Percentiles rank a stretch among this genome's conserved stretches.
Evolutionary conservation across 2,329 filamentous ascomycete species (phyloP).

Genomic region (Sporothrix luriei): DNA sequence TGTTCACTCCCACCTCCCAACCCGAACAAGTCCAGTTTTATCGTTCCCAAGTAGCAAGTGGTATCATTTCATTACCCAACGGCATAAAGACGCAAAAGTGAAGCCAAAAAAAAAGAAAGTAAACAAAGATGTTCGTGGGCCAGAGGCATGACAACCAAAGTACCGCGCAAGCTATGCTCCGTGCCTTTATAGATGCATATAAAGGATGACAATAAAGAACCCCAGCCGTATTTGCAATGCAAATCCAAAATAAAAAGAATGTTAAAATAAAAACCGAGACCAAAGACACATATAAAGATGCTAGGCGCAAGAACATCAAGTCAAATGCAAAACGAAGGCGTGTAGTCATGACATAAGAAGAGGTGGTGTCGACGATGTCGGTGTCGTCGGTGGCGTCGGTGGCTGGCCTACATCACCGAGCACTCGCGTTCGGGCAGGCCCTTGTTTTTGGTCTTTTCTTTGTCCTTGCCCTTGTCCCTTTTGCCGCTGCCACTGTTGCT

Average conservation of each 20-base stretch:
- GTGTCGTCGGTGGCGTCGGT: background rate
- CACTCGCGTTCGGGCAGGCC: slow-evolving; percentile 43
- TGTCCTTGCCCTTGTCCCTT: slow-evolving; percentile 36
- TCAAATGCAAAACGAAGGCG: background rate
- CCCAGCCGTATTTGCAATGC: background rate
- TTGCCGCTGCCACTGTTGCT: background rate
- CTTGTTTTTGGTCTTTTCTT: slow-evolving; percentile 36
- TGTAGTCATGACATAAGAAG: background rate
- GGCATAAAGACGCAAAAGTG: background rate
- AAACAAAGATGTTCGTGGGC: background rate
- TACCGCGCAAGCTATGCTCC: slow-evolving; percentile 22
- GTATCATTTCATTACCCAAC: slow-evolving; percentile 19
- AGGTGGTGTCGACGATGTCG: background rate
- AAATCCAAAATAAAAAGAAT: background rate
- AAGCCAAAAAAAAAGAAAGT: background rate
- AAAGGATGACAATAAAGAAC: background rate
- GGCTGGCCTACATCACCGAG: slow-evolving; percentile 39
- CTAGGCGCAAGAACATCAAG: background rate
- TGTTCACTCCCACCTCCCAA: background rate
- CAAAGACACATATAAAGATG: background rate
- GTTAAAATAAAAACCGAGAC: background rate
- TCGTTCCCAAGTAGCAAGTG: background rate
- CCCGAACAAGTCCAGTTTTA: background rate
- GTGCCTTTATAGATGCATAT: background rate
- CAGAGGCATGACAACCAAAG: background rate